These are phyloP conservation scores for Penicillium sp. DNA, from an alignment of 2,329 filamentous ascomycete genomes.

Conservation along the genomic window DNA sequence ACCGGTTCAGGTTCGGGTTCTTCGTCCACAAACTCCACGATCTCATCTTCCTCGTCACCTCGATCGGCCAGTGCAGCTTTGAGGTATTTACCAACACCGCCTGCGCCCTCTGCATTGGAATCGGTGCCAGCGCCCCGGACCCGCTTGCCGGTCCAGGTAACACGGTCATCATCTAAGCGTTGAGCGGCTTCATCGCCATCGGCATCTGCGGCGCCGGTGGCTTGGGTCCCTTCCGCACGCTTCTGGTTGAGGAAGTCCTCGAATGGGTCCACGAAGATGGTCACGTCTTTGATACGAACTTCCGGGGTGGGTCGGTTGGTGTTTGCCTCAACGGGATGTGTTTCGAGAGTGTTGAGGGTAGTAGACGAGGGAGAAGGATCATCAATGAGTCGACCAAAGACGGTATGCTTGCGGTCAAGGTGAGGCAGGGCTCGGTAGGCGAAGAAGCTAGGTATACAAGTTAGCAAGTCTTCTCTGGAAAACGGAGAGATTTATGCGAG, in stretches of 20 bases:
- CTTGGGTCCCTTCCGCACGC: conserved; percentile 65
- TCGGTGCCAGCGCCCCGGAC: conserved; percentile 72
- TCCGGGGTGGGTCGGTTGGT: conserved; percentile 76
- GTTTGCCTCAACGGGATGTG: conserved; percentile 72
- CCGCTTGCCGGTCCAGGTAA: conserved; percentile 96
- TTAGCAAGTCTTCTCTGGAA: conserved; percentile 8
- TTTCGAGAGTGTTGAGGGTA: conserved; percentile 74
- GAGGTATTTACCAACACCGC: conserved; percentile 80
- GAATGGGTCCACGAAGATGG: conserved; percentile 92
- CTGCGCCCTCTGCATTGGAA: conserved; percentile 53
- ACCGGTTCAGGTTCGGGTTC: conserved; percentile 69
- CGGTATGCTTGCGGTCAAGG: conserved; percentile 94
- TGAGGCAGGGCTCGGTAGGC: conserved; percentile 84
- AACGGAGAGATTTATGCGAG: background rate
- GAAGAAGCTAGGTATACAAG: conserved; percentile 67
- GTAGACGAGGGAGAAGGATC: conserved; percentile 57
- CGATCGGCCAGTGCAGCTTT: conserved; percentile 61
- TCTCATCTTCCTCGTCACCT: conserved; percentile 59
- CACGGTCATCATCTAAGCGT: conserved; percentile 77
- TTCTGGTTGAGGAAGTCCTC: conserved; percentile 86
- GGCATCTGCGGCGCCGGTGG: conserved; percentile 41
- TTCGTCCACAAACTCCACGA: conserved; percentile 65
- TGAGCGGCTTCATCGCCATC: conserved; percentile 35
- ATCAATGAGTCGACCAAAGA: conserved; percentile 85
- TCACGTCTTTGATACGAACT: conserved; percentile 79